Percentiles rank a stretch among this genome's conserved stretches.
Conservation (phyloP, 202 grass and related monocot species). For the Panicum virgatum region DNA sequence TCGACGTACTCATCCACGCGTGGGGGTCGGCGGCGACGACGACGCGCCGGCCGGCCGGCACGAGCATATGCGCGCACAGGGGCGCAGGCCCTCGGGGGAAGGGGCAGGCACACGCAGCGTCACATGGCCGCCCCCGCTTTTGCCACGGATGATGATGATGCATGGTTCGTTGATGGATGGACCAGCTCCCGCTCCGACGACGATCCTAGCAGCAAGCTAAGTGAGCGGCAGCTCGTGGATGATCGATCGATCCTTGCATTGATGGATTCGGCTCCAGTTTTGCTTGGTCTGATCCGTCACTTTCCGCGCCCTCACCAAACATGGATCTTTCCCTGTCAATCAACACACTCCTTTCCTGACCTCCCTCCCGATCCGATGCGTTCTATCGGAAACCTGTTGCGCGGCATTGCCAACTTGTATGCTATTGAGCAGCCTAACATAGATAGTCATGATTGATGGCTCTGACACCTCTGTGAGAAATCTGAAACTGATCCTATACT, state of each 20-base stretch:
- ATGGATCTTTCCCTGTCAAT: slow-evolving; percentile 4
- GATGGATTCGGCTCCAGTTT: slow-evolving; percentile 9
- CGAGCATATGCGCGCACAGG: slow-evolving; percentile 33
- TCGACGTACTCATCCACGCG: background rate
- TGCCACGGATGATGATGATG: background rate
- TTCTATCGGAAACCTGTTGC: background rate
- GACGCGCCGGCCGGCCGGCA: slow-evolving; percentile 23
- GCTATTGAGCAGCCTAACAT: background rate
- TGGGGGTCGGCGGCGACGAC: background rate
- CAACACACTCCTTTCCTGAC: background rate
- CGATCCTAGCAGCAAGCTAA: background rate
- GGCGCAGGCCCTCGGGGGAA: background rate
- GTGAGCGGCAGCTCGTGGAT: background rate
- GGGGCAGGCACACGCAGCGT: slow-evolving; percentile 30
- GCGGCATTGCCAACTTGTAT: background rate
- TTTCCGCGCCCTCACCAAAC: background rate
- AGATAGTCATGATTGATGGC: no score
- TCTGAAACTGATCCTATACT: no score
- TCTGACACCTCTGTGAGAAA: no score
- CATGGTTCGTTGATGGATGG: slow-evolving; percentile 9
- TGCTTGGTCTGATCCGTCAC: background rate
- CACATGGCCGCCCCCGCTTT: slow-evolving; percentile 41
- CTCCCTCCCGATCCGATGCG: background rate
- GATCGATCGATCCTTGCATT: background rate
- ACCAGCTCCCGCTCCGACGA: background rate